A percentile compares a stretch with the other conserved stretches of the same genome.
phyloP scores from a whole-genome alignment of 164 flowering plant species.

The Nymphaea colorata region DNA sequence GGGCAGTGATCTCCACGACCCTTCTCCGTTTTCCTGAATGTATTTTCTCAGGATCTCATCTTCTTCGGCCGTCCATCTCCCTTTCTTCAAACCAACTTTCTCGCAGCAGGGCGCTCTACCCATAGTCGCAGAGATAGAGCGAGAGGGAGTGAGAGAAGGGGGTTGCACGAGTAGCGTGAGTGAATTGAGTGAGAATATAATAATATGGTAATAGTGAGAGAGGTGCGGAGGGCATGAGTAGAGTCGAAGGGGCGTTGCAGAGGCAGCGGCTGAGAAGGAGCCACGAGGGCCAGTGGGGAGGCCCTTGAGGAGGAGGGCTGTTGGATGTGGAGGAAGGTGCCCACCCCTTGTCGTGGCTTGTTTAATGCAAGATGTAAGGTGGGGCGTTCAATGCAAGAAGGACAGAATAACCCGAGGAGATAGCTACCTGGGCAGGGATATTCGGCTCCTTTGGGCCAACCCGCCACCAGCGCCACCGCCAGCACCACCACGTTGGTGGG shows the following conservation, averaged over 20 bases:
- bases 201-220: neutral
- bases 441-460: too few species aligned
- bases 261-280: conserved; percentile 17
- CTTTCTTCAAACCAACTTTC: conserved; percentile 78
- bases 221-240: too few species aligned
- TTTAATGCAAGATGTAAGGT: conserved; percentile 7
- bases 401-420: too few species aligned
- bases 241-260: neutral
- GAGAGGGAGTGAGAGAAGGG: neutral
- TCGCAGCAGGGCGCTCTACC: conserved; percentile 92
- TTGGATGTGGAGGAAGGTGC: too few species aligned
- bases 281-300: conserved; percentile 24
- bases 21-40: conserved; percentile 76
- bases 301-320: too few species aligned
- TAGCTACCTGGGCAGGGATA: too few species aligned
- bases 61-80: conserved; percentile 92
- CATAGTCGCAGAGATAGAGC: conserved; percentile 18
- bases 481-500: too few species aligned
- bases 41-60: conserved; percentile 52
- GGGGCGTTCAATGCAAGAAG: too few species aligned
- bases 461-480: too few species aligned
- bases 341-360: conserved; percentile 34
- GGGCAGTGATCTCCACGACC: conserved; percentile 84
- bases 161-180: neutral
- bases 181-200: too few species aligned